Conservation (phyloP, 441 rosid genomes). For the Biscutella laevigata region DNA sequence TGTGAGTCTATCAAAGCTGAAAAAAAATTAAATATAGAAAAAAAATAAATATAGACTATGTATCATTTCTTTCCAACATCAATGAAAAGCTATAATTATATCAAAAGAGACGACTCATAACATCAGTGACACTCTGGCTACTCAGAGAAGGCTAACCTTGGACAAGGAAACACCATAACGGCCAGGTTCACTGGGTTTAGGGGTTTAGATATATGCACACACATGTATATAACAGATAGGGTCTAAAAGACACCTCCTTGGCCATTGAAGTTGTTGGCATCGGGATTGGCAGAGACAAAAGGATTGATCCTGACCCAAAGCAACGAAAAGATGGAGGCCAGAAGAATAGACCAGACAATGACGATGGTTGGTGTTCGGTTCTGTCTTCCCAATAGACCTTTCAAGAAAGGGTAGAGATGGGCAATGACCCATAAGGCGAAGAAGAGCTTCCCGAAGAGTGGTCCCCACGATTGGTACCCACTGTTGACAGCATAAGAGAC, state of each 20-base stretch:
- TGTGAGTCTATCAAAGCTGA: background rate
- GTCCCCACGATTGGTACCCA: constrained; percentile 98
- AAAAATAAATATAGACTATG: constrained; percentile 13
- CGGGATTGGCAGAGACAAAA: constrained; percentile 44
- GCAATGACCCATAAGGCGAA: constrained; percentile 94
- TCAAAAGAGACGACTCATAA: background rate
- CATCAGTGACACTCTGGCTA: constrained; percentile 13
- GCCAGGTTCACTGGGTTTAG: background rate
- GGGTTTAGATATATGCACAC: constrained; percentile 21
- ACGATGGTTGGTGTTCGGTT: constrained; percentile 92
- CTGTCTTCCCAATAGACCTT: constrained; percentile 87
- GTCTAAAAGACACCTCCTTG: constrained; percentile 58
- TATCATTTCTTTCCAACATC: constrained; percentile 14
- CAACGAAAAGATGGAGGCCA: constrained; percentile 90
- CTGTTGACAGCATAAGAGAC: constrained; percentile 86
- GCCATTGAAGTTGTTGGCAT: constrained; percentile 43
- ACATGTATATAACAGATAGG: constrained; percentile 16
- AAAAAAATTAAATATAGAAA: constrained; percentile 1
- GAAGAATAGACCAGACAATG: constrained; percentile 91
- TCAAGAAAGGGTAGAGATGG: constrained; percentile 91
- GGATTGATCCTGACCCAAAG: constrained; percentile 96
- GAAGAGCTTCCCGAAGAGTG: constrained; percentile 90
- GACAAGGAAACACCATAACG: constrained; percentile 1
- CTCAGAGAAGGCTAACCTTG: constrained; percentile 13
- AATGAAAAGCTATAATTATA: constrained; percentile 14